phyloP scores from a whole-genome alignment of 257 asterid species.

The Striga asiatica region DNA sequence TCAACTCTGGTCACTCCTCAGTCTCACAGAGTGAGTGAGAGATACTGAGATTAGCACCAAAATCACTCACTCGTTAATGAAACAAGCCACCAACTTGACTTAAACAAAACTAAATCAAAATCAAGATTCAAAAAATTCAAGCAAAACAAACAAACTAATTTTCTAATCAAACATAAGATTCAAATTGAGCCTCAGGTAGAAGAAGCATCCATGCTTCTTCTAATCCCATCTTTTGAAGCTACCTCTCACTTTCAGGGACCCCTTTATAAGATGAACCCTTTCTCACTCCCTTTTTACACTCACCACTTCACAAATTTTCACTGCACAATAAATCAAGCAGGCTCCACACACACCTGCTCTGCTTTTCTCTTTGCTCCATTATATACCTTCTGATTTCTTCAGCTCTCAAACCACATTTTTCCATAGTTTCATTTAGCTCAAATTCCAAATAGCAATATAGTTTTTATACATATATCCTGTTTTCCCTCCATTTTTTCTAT shows the following conservation, averaged over 20 bases:
- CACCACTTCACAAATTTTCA: constrained; percentile 13
- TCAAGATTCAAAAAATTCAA: constrained; percentile 18
- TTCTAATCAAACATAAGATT: constrained; percentile 57
- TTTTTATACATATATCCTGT: background rate
- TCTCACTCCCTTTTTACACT: background rate
- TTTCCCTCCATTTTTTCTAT: constrained; percentile 3
- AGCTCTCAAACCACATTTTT: no score
- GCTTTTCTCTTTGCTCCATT: no score
- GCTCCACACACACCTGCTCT: no score
- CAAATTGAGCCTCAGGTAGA: constrained; percentile 40
- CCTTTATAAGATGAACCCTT: no score
- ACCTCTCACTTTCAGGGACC: no score
- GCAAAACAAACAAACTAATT: background rate
- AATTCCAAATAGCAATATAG: background rate
- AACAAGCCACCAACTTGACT: no score
- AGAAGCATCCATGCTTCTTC: constrained; percentile 69
- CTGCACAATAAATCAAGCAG: no score
- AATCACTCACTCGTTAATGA: constrained; percentile 25
- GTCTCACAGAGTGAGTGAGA: constrained; percentile 27
- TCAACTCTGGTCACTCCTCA: constrained; percentile 46
- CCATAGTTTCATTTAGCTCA: no score
- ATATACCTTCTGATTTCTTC: no score
- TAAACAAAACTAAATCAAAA: constrained; percentile 15
- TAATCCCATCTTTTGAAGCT: no score
- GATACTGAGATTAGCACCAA: constrained; percentile 19